Conservation (phyloP, 768 basidiomycete genomes). For the Tylopilus felleus region DNA sequence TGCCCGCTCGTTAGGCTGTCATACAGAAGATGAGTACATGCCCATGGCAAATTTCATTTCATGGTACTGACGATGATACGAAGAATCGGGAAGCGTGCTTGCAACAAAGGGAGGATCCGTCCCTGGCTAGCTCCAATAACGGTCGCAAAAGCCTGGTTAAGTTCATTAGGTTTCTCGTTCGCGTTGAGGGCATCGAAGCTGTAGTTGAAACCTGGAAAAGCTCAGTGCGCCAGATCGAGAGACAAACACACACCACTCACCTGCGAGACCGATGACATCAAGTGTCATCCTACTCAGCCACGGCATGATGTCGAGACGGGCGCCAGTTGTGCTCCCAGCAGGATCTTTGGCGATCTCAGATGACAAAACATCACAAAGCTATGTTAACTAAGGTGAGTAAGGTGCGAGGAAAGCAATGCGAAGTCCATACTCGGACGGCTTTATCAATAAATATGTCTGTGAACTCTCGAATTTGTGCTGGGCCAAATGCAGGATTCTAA, state of each 20-base stretch:
- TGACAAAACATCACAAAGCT: slow-evolving; percentile 47
- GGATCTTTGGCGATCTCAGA: slow-evolving; percentile 30
- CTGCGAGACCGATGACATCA: slow-evolving; percentile 41
- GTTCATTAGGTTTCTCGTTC: slow-evolving; percentile 27
- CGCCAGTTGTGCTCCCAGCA: slow-evolving; percentile 6
- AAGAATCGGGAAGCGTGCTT: slow-evolving; percentile 36
- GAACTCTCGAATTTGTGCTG: slow-evolving; percentile 54
- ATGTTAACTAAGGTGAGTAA: not conserved
- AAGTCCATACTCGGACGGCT: slow-evolving; percentile 41
- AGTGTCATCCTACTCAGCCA: slow-evolving; percentile 36
- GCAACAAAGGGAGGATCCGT: slow-evolving; percentile 29
- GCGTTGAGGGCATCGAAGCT: slow-evolving; percentile 31
- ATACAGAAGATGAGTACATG: not conserved
- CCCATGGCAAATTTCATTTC: not conserved
- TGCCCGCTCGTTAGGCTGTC: slow-evolving; percentile 22
- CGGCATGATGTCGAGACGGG: slow-evolving; percentile 28
- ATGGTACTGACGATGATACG: slow-evolving; percentile 37
- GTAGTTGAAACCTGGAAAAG: slow-evolving; percentile 34
- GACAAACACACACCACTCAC: slow-evolving; percentile 7
- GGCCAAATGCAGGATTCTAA: slow-evolving; percentile 72
- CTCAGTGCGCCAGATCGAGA: not conserved
- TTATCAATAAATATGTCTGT: slow-evolving; percentile 58
- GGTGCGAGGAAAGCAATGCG: not conserved
- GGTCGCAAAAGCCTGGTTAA: slow-evolving; percentile 31
- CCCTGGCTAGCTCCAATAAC: slow-evolving; percentile 11